These are phyloP conservation scores for Aristolochia fimbriata DNA, from an alignment of 164 flowering plant species.

Conservation along the genomic window DNA sequence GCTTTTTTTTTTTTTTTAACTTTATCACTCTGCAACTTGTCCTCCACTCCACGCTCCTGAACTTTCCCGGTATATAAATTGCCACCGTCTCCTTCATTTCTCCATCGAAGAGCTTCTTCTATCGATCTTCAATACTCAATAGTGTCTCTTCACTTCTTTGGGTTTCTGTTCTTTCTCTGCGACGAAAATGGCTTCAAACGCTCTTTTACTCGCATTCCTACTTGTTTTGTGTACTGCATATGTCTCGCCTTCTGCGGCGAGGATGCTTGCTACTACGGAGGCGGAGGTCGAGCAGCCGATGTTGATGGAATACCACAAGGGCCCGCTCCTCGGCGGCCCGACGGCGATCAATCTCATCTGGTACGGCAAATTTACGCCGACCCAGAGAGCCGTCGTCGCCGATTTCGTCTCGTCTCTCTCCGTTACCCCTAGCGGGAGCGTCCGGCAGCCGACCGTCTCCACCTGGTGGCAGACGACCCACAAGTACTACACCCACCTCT, in stretches of 20 bases:
- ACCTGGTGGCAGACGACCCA: constrained; percentile 18
- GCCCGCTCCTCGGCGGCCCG: constrained; percentile 18
- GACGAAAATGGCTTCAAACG: too few relatives aligned
- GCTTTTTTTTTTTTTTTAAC: too few relatives aligned
- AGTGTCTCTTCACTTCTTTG: too few relatives aligned
- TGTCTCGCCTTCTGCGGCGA: too few relatives aligned
- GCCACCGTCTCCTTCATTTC: not conserved
- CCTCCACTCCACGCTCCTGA: too few relatives aligned
- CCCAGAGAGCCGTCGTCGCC: constrained; percentile 16
- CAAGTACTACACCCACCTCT: constrained; percentile 9
- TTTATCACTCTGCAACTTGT: too few relatives aligned
- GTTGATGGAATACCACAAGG: constrained; percentile 18
- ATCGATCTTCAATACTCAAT: too few relatives aligned
- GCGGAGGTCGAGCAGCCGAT: not conserved
- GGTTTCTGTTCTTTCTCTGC: too few relatives aligned
- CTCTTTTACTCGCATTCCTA: too few relatives aligned
- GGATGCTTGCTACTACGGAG: too few relatives aligned
- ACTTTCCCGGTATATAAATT: not conserved
- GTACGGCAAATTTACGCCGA: constrained; percentile 23
- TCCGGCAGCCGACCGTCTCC: constrained; percentile 10
- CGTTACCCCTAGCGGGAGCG: not conserved
- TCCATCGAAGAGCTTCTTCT: too few relatives aligned
- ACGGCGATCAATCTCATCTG: constrained; percentile 22
- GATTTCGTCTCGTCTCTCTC: constrained; percentile 19
- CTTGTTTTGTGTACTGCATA: too few relatives aligned